A percentile compares a stretch with the other conserved stretches of the same genome.
phyloP scores from a whole-genome alignment of 495 filamentous ascomycete species.

The Neurospora terricola region DNA sequence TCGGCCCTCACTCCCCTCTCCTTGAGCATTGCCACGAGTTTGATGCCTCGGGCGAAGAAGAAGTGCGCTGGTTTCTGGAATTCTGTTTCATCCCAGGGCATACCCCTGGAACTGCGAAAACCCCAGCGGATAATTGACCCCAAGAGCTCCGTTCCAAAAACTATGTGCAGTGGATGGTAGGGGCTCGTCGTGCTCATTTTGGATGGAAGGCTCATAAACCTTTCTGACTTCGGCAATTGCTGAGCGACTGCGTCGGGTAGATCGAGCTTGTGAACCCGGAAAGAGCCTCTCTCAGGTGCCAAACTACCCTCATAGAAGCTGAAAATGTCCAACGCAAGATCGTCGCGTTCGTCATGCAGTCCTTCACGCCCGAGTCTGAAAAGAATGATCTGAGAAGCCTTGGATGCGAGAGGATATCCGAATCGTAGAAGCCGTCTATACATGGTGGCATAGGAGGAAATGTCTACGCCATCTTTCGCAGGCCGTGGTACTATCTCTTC shows the following conservation, averaged over 20 bases:
- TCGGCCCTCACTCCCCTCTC: slow-evolving; percentile 15
- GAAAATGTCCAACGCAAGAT: slow-evolving; percentile 17
- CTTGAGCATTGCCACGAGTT: slow-evolving; percentile 14
- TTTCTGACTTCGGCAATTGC: neutral
- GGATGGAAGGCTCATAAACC: neutral
- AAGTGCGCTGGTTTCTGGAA: slow-evolving; percentile 1
- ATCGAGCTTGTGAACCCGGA: slow-evolving; percentile 20
- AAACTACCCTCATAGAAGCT: slow-evolving; percentile 6
- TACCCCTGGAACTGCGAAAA: slow-evolving; percentile 8
- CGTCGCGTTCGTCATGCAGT: slow-evolving; percentile 20
- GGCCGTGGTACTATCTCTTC: neutral
- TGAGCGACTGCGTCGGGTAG: slow-evolving; percentile 17
- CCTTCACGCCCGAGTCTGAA: slow-evolving; percentile 19
- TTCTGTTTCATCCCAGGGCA: neutral
- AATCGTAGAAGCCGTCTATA: slow-evolving; percentile 5
- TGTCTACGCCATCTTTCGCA: neutral
- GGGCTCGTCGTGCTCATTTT: neutral
- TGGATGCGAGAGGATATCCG: slow-evolving; percentile 3
- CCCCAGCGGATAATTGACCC: slow-evolving; percentile 19
- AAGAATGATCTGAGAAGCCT: slow-evolving; percentile 19
- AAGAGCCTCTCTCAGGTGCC: slow-evolving; percentile 9
- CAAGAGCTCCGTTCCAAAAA: slow-evolving; percentile 21
- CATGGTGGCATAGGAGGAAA: slow-evolving; percentile 7
- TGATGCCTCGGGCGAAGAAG: slow-evolving; percentile 15
- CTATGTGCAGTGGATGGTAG: slow-evolving; percentile 20